A percentile compares a stretch with the other conserved stretches of the same genome.
phyloP scores from a whole-genome alignment of 805 yeast species.

The Lipomyces japonicus region DNA sequence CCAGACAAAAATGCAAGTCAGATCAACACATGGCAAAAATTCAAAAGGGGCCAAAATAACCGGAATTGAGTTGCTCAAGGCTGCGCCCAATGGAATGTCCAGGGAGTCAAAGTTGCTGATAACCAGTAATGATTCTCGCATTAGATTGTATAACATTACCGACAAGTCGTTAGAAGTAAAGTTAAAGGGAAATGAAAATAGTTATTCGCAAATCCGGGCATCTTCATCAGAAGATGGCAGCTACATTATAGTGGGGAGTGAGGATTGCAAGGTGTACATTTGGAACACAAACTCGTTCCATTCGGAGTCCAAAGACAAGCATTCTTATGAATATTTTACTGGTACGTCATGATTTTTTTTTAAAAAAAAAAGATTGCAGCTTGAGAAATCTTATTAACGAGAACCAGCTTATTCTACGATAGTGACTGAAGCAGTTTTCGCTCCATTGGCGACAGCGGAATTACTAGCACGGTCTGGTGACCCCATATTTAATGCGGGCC shows the following conservation, averaged over 20 bases:
- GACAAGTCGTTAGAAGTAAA: conserved; percentile 57
- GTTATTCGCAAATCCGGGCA: conserved; percentile 69
- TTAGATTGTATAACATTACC: conserved; percentile 59
- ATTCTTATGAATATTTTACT: conserved; percentile 25
- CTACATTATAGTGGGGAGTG: conserved; percentile 73
- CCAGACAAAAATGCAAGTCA: conserved; percentile 46
- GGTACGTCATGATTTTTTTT: conserved; percentile 33
- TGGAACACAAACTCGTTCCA: conserved; percentile 50
- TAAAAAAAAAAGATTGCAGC: conserved; percentile 52
- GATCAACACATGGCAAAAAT: conserved; percentile 35
- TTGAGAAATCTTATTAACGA: no score
- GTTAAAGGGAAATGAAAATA: conserved; percentile 70
- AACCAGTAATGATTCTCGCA: conserved; percentile 77
- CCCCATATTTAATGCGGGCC: conserved; percentile 65
- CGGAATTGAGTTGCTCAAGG: conserved; percentile 52
- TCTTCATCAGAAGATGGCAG: conserved; percentile 52
- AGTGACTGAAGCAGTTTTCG: conserved; percentile 73
- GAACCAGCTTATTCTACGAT: conserved; percentile 70
- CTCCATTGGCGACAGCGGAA: conserved; percentile 65
- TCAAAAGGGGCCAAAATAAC: conserved; percentile 61
- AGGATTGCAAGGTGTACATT: conserved; percentile 79
- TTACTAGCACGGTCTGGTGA: conserved; percentile 72
- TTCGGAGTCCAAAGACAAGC: conserved; percentile 29
- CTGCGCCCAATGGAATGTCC: conserved; percentile 27
- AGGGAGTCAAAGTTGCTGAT: conserved; percentile 49